Evolutionary conservation across 108 stramenopile genomes (phyloP).

Genomic region (Pseudonitzschia multistriata): DNA sequence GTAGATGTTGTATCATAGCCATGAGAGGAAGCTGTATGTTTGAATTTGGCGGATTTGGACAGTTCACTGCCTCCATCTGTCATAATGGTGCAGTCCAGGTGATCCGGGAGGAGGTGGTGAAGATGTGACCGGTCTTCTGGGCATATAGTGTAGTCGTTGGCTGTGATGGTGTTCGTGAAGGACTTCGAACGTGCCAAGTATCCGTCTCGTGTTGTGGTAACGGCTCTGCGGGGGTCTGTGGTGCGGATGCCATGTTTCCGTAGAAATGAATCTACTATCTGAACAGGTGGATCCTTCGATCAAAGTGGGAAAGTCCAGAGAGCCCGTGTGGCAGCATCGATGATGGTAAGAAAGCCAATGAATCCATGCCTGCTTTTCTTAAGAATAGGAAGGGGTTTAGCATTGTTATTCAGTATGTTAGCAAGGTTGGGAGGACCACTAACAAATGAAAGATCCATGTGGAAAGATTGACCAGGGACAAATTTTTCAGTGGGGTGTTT

Average conservation of each 20-base stretch:
- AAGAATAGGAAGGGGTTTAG: not conserved
- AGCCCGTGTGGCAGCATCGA: not conserved
- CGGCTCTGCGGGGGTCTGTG: not conserved
- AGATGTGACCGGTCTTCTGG: not conserved
- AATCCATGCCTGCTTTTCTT: not conserved
- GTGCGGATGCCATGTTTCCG: not conserved
- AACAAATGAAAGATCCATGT: not conserved
- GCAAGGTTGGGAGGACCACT: not conserved
- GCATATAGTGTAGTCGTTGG: not conserved
- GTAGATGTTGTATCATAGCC: slow-evolving; percentile 9
- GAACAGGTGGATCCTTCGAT: slow-evolving; percentile 1
- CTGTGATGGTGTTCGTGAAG: not conserved
- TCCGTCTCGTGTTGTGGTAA: not conserved
- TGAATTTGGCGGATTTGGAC: not conserved
- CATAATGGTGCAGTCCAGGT: not conserved
- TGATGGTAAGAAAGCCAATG: slow-evolving; percentile 5
- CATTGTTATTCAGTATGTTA: too few relatives aligned
- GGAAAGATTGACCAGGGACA: too few relatives aligned
- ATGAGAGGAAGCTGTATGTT: not conserved
- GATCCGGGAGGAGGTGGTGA: not conserved
- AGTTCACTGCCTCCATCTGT: slow-evolving; percentile 16
- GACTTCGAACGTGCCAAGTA: not conserved
- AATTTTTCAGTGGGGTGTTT: too few relatives aligned
- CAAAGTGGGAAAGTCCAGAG: slow-evolving; percentile 3
- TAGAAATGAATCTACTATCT: slow-evolving; percentile 7